Conservation (phyloP, 2,329 filamentous ascomycete species). For the Botrytis medusae region DNA sequence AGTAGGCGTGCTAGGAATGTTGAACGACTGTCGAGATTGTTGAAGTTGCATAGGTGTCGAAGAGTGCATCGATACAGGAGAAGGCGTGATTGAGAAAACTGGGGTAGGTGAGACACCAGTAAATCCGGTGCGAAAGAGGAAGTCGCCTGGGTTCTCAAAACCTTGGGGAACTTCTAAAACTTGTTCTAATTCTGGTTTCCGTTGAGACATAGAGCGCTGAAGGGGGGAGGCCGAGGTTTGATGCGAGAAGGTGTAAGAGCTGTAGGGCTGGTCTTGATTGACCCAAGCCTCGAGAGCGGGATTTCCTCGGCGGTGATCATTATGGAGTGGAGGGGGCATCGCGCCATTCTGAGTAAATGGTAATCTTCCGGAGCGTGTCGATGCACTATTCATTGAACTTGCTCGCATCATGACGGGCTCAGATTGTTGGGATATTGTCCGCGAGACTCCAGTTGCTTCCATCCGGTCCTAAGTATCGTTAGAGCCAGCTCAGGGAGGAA, state of each 20-base stretch:
- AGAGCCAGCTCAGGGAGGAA: constrained; percentile 27
- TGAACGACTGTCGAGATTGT: constrained; percentile 29
- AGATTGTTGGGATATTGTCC: constrained; percentile 37
- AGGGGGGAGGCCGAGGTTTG: constrained; percentile 24
- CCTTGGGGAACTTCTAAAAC: constrained; percentile 35
- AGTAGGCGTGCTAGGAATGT: constrained; percentile 37
- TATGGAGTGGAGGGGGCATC: constrained; percentile 32
- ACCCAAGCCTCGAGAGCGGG: constrained; percentile 34
- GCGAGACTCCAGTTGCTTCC: constrained; percentile 27
- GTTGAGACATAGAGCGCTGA: constrained; percentile 31
- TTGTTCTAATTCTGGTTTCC: constrained; percentile 32
- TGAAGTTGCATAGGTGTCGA: constrained; percentile 23
- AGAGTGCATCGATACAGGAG: constrained; percentile 14
- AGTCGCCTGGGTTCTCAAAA: constrained; percentile 34
- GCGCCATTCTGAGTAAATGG: constrained; percentile 35
- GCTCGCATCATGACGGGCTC: constrained; percentile 36
- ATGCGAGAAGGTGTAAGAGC: constrained; percentile 34
- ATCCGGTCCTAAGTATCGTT: constrained; percentile 36
- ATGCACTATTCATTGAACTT: constrained; percentile 35
- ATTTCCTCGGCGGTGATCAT: constrained; percentile 32
- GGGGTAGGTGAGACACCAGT: constrained; percentile 22
- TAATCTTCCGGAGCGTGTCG: constrained; percentile 31
- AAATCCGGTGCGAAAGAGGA: constrained; percentile 30
- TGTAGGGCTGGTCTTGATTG: constrained; percentile 34
- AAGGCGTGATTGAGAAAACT: constrained; percentile 30